Percentiles rank a stretch among this genome's conserved stretches.
Evolutionary conservation across 2,329 filamentous ascomycete species (phyloP).

Genomic region (Chrysosporium queenslandicum): DNA sequence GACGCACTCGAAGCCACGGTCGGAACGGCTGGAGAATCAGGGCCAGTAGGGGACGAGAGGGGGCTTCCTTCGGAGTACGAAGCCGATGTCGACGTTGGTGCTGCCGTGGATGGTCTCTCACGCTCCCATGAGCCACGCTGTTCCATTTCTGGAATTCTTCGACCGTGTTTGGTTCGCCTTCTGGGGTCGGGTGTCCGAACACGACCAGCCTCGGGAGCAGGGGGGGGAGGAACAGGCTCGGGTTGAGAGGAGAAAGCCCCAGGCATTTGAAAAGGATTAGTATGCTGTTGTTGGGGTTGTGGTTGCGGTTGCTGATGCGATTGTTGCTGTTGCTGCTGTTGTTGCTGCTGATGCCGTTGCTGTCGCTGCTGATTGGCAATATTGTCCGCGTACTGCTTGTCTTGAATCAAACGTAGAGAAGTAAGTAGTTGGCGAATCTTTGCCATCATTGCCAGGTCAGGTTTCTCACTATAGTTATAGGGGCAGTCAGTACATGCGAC

Average conservation of each 20-base stretch:
- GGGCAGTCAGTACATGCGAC: neutral
- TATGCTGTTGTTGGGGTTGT: neutral
- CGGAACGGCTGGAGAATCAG: neutral
- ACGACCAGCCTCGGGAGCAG: neutral
- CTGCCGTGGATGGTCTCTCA: conserved; percentile 7
- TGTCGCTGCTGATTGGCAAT: neutral
- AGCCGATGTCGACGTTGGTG: conserved; percentile 25
- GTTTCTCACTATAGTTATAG: conserved; percentile 10
- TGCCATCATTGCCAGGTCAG: conserved; percentile 17
- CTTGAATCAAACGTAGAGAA: conserved; percentile 11
- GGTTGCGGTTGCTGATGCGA: neutral
- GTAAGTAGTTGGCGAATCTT: conserved; percentile 17
- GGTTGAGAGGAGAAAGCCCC: neutral
- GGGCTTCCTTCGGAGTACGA: conserved; percentile 16
- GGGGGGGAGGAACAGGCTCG: neutral
- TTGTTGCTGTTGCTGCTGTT: conserved; percentile 9
- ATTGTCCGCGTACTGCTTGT: conserved; percentile 5
- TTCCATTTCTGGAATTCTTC: neutral
- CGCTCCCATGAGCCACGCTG: conserved; percentile 13
- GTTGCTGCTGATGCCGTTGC: conserved; percentile 1
- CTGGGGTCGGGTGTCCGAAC: neutral
- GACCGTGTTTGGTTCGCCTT: neutral
- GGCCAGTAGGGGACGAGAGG: neutral
- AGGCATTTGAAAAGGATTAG: neutral
- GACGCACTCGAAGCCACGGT: neutral